phyloP scores from a whole-genome alignment of 768 basidiomycete genomes.

The Rhodotorula babjevae region DNA sequence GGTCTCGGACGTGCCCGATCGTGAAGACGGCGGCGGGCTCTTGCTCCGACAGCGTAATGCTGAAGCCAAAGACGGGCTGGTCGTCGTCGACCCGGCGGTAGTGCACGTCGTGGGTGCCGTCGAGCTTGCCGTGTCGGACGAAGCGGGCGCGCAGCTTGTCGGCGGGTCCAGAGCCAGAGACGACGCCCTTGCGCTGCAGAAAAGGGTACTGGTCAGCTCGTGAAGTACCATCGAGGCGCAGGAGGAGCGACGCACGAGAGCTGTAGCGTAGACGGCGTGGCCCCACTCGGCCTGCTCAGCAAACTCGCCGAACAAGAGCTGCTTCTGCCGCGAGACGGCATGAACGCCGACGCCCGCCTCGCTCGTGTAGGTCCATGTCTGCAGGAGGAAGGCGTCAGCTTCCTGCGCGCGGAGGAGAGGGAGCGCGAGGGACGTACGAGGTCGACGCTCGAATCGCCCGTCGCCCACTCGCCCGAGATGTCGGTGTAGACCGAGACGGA shows the following conservation, averaged over 20 bases:
- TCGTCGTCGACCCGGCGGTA: slow-evolving; percentile 13
- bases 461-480: slow-evolving; percentile 28
- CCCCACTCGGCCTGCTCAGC: slow-evolving; percentile 32
- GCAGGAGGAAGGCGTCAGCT: no score
- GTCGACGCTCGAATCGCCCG: slow-evolving; percentile 14
- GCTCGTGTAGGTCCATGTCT: slow-evolving; percentile 17
- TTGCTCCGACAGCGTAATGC: not conserved
- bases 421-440: not conserved
- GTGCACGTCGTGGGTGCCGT: slow-evolving; percentile 3
- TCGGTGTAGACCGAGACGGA: slow-evolving; percentile 24
- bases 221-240: no score
- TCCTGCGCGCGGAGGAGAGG: not conserved
- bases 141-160: not conserved
- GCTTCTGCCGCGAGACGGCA: slow-evolving; percentile 4
- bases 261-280: slow-evolving; percentile 1
- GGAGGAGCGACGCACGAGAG: slow-evolving; percentile 1
- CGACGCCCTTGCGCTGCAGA: not conserved
- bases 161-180: not conserved
- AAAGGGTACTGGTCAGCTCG: not conserved
- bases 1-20: slow-evolving; percentile 22
- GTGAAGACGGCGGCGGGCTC: slow-evolving; percentile 4
- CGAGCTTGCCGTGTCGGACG: slow-evolving; percentile 13
- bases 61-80: slow-evolving; percentile 26
- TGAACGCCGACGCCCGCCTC: slow-evolving; percentile 1
- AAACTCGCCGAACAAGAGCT: slow-evolving; percentile 6